Base-by-base conservation (phyloP, 257 asterid genomes). In the Solanum arcanum region DNA sequence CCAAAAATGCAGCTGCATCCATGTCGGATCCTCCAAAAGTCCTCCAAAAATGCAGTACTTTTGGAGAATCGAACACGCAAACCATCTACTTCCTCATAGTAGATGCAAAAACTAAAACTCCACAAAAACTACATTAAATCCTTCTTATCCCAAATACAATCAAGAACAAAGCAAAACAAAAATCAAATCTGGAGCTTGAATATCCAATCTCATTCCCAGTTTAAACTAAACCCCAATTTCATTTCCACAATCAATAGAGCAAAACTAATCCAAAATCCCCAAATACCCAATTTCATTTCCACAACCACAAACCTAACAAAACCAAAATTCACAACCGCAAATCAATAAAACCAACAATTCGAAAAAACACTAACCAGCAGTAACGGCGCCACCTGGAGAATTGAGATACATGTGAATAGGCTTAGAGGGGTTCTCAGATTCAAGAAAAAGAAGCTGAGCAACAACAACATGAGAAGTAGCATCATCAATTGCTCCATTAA, bases 311-410 rank as follows among this genome's bases (percentile, higher is more conserved):
- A 41, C 59, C 59, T 39, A 21, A 41, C n/a, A 31, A 8, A 59
- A 2, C 5, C 41, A 85, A 49, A 80, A 3, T 14, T 20, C 5
- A 49, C 46, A 41, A 42, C 42, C 41, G 3, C 42, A 25, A 46
- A 78, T 78, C 11, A 83, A 80, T 1, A 78, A 25, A 25, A n/a
- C 1, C 7, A 75, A 42, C 41, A 10, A 78, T 78, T 78, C 23
- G 1, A 1, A 60, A 60, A 60, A 80, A 14, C 39, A 86, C 86
- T 13, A 88, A 95, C 99, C 99, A 7, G 98, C 99, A 80, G 97
- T 92, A 86, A 96, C 98, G 21, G 97, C 95, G 29, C 99, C 98
- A 13, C 98, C 98, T 0, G 98, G 99, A n/a, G 99, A 96, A 86
- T 96, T 96, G 73, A 96, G 96, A 85, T 96, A 96, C 98, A 96